Base-by-base conservation (phyloP, 495 filamentous ascomycete species). In the Ramalina intermedia region DNA sequence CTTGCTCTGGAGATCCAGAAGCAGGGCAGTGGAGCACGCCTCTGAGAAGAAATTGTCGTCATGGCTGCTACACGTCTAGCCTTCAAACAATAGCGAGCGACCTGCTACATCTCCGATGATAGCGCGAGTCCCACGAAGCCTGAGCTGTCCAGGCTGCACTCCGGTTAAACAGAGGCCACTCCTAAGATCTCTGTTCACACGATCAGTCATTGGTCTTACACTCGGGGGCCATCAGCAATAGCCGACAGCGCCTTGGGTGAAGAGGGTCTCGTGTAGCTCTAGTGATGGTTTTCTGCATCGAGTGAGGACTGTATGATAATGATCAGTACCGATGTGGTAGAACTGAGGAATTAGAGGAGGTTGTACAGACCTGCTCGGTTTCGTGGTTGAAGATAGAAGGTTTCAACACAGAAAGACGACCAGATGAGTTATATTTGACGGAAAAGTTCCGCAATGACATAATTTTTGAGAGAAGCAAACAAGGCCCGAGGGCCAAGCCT, bases 171-270 rank as follows among this genome's bases (percentile, higher is more conserved):
- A 44, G 43, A 33, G 43, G 14, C 38, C 48, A 55, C 55, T 57
- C 62, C 29, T 66, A 48, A 58, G 63, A 61, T 61, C 53, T 61
- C 59, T 61, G 59, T 61, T 61, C 59, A 58, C 45, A 24, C 47
- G 35, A 49, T 61, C 57, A 59, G 48, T 60, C 59, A 60, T 54
- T 33, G 36, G 48, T 37, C 47, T 43, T 23, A 45, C 40, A 23
- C 40, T 51, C 47, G 42, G 41, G 47, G 45, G 17, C 20, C 7
- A 41, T 35, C 57, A 38, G 46, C 33, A 42, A 48, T 50, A 40
- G 37, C 52, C 23, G 43, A 24, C 43, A 42, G 18, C 27, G 17
- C 41, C 39, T 14, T 18, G 14, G 40, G 41, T 46, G 48, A 56
- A 9, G 29, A 33, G 7, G 6, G 0, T 53, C 35, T 60, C 50